Evolutionary conservation across 805 yeast species (phyloP), one percentile per base, ranked within the genome.

Genomic region (Yamadazyma paraphyllophila): DNA sequence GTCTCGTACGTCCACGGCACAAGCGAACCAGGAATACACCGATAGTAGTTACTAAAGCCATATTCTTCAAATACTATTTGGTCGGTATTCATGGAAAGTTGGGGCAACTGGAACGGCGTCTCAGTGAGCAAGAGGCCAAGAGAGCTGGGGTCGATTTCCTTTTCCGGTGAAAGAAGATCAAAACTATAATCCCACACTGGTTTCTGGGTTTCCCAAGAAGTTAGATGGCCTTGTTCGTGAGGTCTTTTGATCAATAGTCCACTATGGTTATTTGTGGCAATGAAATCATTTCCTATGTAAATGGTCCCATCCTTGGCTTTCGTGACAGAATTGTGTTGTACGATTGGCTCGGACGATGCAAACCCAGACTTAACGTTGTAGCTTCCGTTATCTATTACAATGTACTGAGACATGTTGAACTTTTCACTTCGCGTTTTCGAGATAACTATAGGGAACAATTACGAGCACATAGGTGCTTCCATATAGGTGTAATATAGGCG

Each of bases 51-150:
- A 11, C 74, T 74, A 58, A 94, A 86, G 2, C 88, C 96, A 59
- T 84, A 94, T 59, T 94, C 98, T 63, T 94, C 99, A 67, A 95
- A 92, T 0, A 94, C 77, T 0, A 94, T 85, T 65, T 90, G 96
- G 61, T 94, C 98, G 12, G 88, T 85, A 62, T 86, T 86, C 54
- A 82, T 82, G 31, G 95, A 86, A 27, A 92, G 72, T 43, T 82
- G 84, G 1, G 96, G 94, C 27, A 92, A 67, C 42, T 89, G 85
- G 59, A 85, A 82, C 17, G 96, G 92, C 4, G 88, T 72, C 57
- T 94, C 97, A 1, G 91, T 82, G 40, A 88, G 73, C 0, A 90
- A 72, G 35, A 94, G 69, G 45, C 85, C 81, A 2, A 79, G 67
- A 1, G 39, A 25, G 9, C 52, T 35, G 2, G 58, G 52, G 39